Evolutionary conservation across 2,329 filamentous ascomycete genomes (phyloP).

Genomic region (Neonectria punicea): DNA sequence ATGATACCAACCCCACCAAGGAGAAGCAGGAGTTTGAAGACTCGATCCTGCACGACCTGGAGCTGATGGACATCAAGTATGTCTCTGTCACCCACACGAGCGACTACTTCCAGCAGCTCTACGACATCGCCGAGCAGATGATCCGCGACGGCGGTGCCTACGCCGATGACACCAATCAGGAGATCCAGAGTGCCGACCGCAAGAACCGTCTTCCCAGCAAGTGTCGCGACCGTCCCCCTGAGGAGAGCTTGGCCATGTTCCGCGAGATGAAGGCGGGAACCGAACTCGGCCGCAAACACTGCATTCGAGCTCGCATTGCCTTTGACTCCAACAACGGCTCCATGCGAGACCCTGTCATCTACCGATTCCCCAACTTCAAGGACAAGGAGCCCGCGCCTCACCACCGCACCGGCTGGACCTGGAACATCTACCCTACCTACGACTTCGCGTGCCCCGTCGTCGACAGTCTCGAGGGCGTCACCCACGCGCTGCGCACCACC

Average conservation of each 20-base stretch:
- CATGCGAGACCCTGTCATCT: constrained; percentile 96
- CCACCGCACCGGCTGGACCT: constrained; percentile 81
- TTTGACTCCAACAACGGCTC: constrained; percentile 94
- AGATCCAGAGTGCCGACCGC: constrained; percentile 86
- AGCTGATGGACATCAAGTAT: constrained; percentile 90
- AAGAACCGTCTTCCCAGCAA: constrained; percentile 85
- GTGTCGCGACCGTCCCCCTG: constrained; percentile 79
- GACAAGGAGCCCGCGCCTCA: constrained; percentile 61
- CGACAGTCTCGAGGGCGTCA: constrained; percentile 83
- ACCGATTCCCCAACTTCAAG: constrained; percentile 81
- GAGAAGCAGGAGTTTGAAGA: constrained; percentile 98
- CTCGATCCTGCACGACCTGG: constrained; percentile 90
- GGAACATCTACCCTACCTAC: constrained; percentile 91
- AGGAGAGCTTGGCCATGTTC: constrained; percentile 87
- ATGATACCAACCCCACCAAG: constrained; percentile 97
- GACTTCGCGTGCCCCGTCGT: constrained; percentile 87
- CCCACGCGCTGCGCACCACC: constrained; percentile 83
- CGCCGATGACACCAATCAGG: constrained; percentile 91
- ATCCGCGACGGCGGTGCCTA: constrained; percentile 91
- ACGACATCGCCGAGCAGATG: constrained; percentile 84
- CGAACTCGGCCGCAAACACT: constrained; percentile 83
- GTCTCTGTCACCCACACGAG: constrained; percentile 90
- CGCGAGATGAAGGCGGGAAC: constrained; percentile 93
- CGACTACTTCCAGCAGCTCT: constrained; percentile 94
- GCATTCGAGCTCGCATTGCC: constrained; percentile 94